These are phyloP conservation scores for Colletotrichum sp. DNA, from an alignment of 2,329 filamentous ascomycete species.

Conservation along the genomic window DNA sequence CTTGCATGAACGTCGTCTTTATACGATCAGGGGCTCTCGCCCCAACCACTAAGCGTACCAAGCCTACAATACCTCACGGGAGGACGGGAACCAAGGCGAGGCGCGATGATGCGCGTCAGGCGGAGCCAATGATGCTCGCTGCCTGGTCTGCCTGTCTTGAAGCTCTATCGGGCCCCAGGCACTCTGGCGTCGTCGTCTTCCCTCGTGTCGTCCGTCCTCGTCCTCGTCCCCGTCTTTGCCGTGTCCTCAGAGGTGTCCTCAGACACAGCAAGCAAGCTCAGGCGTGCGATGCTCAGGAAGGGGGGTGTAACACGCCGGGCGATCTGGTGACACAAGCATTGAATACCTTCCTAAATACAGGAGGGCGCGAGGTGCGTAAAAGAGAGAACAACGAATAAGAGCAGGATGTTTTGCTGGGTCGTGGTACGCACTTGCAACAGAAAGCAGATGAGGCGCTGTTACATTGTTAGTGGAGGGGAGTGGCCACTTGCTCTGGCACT, in stretches of 20 bases:
- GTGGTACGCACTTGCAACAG: not conserved
- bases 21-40: not conserved
- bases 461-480: not conserved
- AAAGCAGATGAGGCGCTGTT: not conserved
- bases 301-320: not conserved
- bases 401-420: not conserved
- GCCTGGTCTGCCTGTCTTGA: not conserved
- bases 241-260: not conserved
- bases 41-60: not conserved
- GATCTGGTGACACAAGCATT: not conserved
- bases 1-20: conserved; percentile 2
- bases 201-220: not conserved
- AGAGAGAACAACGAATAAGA: not conserved
- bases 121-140: not conserved
- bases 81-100: conserved; percentile 1
- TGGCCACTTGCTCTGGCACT: not conserved
- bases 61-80: not conserved
- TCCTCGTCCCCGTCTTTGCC: not conserved
- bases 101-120: not conserved
- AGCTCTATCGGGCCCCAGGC: not conserved
- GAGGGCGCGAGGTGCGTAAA: not conserved
- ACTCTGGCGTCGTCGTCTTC: not conserved
- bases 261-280: not conserved
- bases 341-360: not conserved
- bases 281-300: not conserved